phyloP scores from a whole-genome alignment of 306 rosid genomes.

The Pachyrhizus erosus region DNA sequence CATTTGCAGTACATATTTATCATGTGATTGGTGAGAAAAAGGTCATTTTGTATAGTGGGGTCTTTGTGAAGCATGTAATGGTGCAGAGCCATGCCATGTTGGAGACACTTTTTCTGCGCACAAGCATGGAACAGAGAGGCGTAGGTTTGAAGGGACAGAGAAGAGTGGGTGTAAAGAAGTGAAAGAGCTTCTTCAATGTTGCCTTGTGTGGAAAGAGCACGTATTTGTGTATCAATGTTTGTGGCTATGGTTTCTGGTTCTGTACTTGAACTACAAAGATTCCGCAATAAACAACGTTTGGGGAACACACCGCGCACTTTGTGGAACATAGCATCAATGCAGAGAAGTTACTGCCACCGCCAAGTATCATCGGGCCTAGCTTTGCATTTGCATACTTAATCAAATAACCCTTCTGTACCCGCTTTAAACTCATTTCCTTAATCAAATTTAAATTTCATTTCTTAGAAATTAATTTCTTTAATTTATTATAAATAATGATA shows the following conservation, averaged over 20 bases:
- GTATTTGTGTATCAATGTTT: slow-evolving; percentile 43
- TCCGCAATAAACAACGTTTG: slow-evolving; percentile 30
- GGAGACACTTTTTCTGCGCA: slow-evolving; percentile 60
- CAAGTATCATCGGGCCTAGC: background rate
- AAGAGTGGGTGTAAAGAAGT: slow-evolving; percentile 56
- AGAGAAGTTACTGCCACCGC: background rate
- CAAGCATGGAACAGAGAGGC: slow-evolving; percentile 77
- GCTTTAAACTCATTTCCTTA: background rate
- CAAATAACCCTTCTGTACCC: background rate
- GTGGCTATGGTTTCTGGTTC: slow-evolving; percentile 36
- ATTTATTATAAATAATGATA: background rate
- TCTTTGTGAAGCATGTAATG: slow-evolving; percentile 57
- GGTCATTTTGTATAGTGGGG: slow-evolving; percentile 49
- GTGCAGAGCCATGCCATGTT: slow-evolving; percentile 72
- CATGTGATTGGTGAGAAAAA: slow-evolving; percentile 75
- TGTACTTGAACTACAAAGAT: slow-evolving; percentile 34
- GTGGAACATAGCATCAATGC: slow-evolving; percentile 42
- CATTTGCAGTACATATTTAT: slow-evolving; percentile 81
- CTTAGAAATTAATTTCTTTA: background rate
- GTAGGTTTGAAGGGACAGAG: slow-evolving; percentile 62
- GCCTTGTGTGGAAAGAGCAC: slow-evolving; percentile 55
- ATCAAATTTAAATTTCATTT: background rate
- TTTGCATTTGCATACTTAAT: background rate
- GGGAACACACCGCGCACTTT: slow-evolving; percentile 11
- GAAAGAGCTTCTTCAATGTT: slow-evolving; percentile 64